A percentile compares a stretch with the other conserved stretches of the same genome.
phyloP scores from a whole-genome alignment of 768 basidiomycete species.

The Lentinula sp. region DNA sequence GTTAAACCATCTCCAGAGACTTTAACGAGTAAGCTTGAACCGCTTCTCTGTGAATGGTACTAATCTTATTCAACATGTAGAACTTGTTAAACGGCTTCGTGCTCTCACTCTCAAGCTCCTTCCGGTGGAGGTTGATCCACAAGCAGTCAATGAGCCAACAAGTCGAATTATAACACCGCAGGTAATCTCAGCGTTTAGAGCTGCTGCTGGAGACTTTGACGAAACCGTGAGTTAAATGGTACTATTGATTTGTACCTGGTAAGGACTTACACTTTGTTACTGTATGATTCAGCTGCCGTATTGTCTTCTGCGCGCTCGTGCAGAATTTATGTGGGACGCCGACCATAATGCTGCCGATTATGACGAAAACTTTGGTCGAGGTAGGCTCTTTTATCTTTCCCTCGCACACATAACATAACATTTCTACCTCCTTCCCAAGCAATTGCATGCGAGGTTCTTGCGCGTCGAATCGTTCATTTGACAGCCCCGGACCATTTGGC shows the following conservation, averaged over 20 bases:
- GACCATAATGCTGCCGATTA: conserved; percentile 79
- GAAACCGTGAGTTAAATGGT: conserved; percentile 59
- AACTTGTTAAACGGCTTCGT: conserved; percentile 75
- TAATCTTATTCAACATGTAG: conserved; percentile 27
- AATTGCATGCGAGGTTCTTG: conserved; percentile 78
- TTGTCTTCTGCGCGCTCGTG: conserved; percentile 69
- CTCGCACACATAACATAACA: background rate
- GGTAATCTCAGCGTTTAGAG: conserved; percentile 71
- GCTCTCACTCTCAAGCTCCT: conserved; percentile 70
- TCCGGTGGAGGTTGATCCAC: conserved; percentile 72
- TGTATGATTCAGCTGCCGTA: conserved; percentile 60
- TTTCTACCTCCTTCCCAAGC: conserved; percentile 35
- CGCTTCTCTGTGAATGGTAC: background rate
- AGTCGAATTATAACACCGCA: conserved; percentile 78
- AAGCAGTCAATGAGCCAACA: conserved; percentile 65
- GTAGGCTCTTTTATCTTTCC: conserved; percentile 24
- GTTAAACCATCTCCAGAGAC: conserved; percentile 63
- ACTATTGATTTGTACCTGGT: background rate
- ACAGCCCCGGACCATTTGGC: conserved; percentile 57
- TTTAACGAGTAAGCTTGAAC: conserved; percentile 56
- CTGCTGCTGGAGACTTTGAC: conserved; percentile 81
- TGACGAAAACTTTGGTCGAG: conserved; percentile 79
- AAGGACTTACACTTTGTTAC: background rate
- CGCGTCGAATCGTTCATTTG: conserved; percentile 72
- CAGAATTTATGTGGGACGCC: conserved; percentile 79